Conservation (phyloP, 805 yeast genomes). For the Ogataea glucozyma region DNA sequence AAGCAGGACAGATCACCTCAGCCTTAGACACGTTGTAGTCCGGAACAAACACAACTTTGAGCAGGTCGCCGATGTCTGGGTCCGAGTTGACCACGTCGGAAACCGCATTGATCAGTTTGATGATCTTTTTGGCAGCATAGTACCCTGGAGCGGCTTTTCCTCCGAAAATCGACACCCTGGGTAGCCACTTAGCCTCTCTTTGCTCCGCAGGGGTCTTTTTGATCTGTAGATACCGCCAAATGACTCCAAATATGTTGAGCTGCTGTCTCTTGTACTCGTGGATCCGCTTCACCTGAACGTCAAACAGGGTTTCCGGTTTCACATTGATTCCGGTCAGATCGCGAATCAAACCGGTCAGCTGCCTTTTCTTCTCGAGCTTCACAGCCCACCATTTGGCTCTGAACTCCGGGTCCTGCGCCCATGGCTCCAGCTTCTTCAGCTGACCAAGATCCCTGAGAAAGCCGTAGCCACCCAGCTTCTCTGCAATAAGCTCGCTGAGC, state of each 20-base stretch:
- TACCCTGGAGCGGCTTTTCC: constrained; percentile 99
- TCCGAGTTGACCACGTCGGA: constrained; percentile 80
- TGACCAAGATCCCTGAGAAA: constrained; percentile 67
- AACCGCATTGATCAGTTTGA: constrained; percentile 80
- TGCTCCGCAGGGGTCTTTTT: constrained; percentile 67
- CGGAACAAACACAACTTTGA: constrained; percentile 86
- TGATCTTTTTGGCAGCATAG: constrained; percentile 89
- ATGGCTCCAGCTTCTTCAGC: constrained; percentile 66
- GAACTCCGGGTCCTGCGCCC: constrained; percentile 67
- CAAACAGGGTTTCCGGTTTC: constrained; percentile 76
- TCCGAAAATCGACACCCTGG: constrained; percentile 83
- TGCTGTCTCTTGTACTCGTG: constrained; percentile 97
- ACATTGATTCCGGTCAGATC: constrained; percentile 60
- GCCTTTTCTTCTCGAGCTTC: constrained; percentile 67
- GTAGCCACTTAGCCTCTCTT: constrained; percentile 57
- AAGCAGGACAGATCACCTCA: constrained; percentile 85
- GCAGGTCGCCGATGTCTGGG: constrained; percentile 66
- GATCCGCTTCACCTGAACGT: constrained; percentile 90
- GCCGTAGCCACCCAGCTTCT: constrained; percentile 67
- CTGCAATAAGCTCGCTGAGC: constrained; percentile 70
- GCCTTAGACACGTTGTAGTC: constrained; percentile 95
- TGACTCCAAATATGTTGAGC: constrained; percentile 85
- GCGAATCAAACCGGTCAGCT: constrained; percentile 67
- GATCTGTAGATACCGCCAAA: constrained; percentile 76
- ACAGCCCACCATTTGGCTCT: constrained; percentile 68